A percentile compares a stretch with the other conserved stretches of the same genome.
Conservation (phyloP, 805 yeast genomes). For the Wickerhamiella azymoides region DNA sequence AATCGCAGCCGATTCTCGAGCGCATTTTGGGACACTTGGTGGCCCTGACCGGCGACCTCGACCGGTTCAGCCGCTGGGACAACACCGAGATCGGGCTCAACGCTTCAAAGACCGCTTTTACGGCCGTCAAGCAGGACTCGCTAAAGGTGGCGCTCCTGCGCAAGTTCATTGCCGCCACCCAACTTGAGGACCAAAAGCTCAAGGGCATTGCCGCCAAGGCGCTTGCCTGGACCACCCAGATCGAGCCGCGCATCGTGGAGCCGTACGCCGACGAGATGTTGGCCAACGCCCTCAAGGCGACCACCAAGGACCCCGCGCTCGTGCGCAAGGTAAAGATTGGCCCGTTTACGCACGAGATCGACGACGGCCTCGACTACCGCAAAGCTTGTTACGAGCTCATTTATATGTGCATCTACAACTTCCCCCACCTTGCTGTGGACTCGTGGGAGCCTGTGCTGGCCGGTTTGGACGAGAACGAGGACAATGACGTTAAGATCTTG, state of each 20-base stretch:
- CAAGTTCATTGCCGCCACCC: neutral
- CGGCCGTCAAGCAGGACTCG: neutral
- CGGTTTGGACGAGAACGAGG: slow-evolving; percentile 41
- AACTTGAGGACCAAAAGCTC: neutral
- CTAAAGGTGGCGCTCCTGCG: neutral
- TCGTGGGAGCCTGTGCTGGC: slow-evolving; percentile 32
- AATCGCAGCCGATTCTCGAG: slow-evolving; percentile 1
- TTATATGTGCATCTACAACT: slow-evolving; percentile 34
- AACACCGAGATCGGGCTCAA: slow-evolving; percentile 2
- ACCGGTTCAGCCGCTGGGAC: slow-evolving; percentile 2
- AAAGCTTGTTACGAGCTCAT: slow-evolving; percentile 59
- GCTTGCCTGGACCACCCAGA: slow-evolving; percentile 8
- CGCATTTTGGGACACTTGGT: slow-evolving; percentile 5
- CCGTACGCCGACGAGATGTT: neutral
- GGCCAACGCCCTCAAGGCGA: neutral
- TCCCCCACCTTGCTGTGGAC: slow-evolving; percentile 21
- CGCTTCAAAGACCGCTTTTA: slow-evolving; percentile 3
- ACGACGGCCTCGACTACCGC: slow-evolving; percentile 60
- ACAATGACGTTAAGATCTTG: slow-evolving; percentile 43
- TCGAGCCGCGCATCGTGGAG: neutral
- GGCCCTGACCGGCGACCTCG: neutral
- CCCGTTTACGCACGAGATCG: slow-evolving; percentile 71
- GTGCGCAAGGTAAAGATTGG: slow-evolving; percentile 52
- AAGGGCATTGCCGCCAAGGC: slow-evolving; percentile 1
- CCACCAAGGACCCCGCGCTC: slow-evolving; percentile 1